A percentile compares a stretch with the other conserved stretches of the same genome.
phyloP scores from a whole-genome alignment of 2,329 filamentous ascomycete genomes.

The Grosmannia huntii region DNA sequence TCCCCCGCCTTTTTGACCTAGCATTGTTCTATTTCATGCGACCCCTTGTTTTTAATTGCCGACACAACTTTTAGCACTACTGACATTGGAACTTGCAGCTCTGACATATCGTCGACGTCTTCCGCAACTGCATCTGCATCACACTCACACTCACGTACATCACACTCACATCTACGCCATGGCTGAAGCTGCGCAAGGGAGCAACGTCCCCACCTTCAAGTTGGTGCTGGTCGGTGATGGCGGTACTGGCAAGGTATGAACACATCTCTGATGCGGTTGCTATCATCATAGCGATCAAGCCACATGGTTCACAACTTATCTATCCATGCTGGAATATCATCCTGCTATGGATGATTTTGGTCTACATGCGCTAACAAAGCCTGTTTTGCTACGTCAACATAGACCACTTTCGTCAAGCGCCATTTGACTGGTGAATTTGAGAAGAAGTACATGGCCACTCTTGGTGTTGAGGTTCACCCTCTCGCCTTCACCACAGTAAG shows the following conservation, averaged over 20 bases:
- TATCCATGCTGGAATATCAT: background rate
- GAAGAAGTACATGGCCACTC: conserved; percentile 99
- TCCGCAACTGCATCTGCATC: background rate
- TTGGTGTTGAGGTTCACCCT: conserved; percentile 98
- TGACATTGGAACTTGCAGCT: background rate
- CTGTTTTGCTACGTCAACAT: conserved; percentile 7
- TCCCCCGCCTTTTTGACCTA: background rate
- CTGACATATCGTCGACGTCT: conserved; percentile 3
- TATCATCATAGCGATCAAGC: background rate
- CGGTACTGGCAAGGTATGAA: conserved; percentile 92
- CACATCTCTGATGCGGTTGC: conserved; percentile 9
- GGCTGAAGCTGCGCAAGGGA: conserved; percentile 37
- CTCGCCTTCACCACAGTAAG: conserved; percentile 95
- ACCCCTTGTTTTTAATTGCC: background rate
- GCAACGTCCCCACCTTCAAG: conserved; percentile 78
- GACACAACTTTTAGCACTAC: background rate
- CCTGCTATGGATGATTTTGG: background rate
- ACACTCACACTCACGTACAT: background rate
- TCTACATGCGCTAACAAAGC: background rate
- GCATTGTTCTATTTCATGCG: background rate
- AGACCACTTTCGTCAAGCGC: conserved; percentile 99
- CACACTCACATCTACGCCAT: conserved; percentile 32
- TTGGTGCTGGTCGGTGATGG: conserved; percentile 98
- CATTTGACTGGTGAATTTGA: conserved; percentile 99
- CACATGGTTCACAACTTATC: conserved; percentile 2